Base-by-base conservation (phyloP, 2,329 filamentous ascomycete genomes). In the Didymella pomorum region DNA sequence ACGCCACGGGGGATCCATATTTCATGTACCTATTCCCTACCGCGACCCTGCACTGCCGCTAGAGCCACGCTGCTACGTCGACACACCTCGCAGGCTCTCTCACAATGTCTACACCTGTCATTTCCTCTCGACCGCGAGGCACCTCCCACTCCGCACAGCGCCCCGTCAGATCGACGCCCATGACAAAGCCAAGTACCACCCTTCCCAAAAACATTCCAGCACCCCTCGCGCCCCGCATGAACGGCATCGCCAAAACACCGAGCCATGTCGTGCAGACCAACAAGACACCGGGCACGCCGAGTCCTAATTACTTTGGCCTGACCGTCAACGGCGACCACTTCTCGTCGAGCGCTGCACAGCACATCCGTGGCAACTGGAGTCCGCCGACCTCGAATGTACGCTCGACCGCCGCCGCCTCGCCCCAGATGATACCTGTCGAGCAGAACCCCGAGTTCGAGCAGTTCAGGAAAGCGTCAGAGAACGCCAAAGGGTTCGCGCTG, bases 251-350 rank as follows among this genome's bases (percentile, higher is more conserved):
- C 37, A 75, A 72, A 55, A 71, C 74, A 5, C 73, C 75, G 12
- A 66, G 59, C 62, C 67, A 69, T 60, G 64, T 70, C 25, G 60
- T 56, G 18, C 60, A 69, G 14, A 68, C 61, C 55, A 57, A 60
- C 37, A 73, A 75, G 45, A 65, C 70, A n/a, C 67, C 71, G 4
- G 67, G 68, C 42, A 76, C 72, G 4, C 75, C 83, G 23, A 94
- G 91, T 73, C 91, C 92, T 12, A 96, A 93, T 74, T 97, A 97
- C 77, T 97, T 97, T 74, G 91, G 90, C 55, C 86, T 96, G 59
- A 81, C 87, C 28, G 79, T 91, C 62, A 77, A 79, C 44, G 81
- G 78, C 54, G 87, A 91, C 61, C 81, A 84, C 23, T 84, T 87
- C 61, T 87, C 89, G 52, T 89, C 88, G 2, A 80, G 78, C 61